Evolutionary conservation across 2,329 filamentous ascomycete species (phyloP), one percentile per base, ranked within the genome.

Genomic region (Pseudocercospora pini-densiflorae): DNA sequence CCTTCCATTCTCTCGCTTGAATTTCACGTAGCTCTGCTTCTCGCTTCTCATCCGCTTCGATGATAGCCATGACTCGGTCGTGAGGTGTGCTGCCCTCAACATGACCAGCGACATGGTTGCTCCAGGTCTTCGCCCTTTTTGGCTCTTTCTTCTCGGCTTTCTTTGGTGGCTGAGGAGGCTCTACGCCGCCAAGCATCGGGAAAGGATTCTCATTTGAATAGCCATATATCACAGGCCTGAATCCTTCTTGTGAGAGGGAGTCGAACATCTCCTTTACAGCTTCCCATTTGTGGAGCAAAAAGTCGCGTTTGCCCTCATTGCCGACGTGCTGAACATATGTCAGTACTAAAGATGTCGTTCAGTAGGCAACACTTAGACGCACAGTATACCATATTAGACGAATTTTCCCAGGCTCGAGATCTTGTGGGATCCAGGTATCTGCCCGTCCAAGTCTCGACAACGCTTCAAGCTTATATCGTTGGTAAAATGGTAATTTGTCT

Each of bases 181-280:
- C 73, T 5, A 66, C 64, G 16, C 76, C 76, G 10, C 76, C 76
- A 9, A 77, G 72, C 75, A 76, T 76, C 3, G 75, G 76, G 51
- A 75, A 77, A 0, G 76, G 76, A 63, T 77, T 77, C 65, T 77
- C 76, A 29, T 70, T 72, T 1, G 69, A 71, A 66, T 71, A 77
- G 55, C 76, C 76, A 16, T 76, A 59, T 9, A 77, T 67, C 70
- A 76, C 73, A 5, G 76, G 76, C 9, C 76, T 70, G 66, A 76
- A 76, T 16, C 75, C 75, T 62, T 73, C 65, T 21, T 66, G 64
- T 23, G 73, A 71, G 8, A 77, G 73, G 5, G 69, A 71, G 61
- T 77, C 74, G 65, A 76, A 76, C 74, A 76, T 77, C 16, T 77
- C 75, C 55, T 75, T 74, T 9, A 77, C 76, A 0, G 73, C 71